These are phyloP conservation scores for Geotrichum histeridarum DNA, from an alignment of 1,139 yeast genomes.

Conservation along the genomic window DNA sequence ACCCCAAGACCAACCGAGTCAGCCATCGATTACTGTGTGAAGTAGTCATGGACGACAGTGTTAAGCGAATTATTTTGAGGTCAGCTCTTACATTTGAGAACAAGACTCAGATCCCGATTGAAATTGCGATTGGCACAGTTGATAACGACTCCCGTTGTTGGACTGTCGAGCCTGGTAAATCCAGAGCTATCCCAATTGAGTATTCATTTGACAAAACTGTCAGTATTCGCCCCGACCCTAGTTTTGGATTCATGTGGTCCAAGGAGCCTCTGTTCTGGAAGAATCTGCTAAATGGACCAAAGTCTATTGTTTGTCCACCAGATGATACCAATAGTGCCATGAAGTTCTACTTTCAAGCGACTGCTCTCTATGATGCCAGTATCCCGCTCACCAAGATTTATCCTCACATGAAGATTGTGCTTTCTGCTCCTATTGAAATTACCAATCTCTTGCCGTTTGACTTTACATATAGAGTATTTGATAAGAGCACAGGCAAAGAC, in stretches of 20 bases:
- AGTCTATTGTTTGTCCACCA: slow-evolving; percentile 57
- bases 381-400: slow-evolving; percentile 72
- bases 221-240: slow-evolving; percentile 56
- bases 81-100: slow-evolving; percentile 73
- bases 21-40: slow-evolving; percentile 75
- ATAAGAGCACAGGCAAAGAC: slow-evolving; percentile 65
- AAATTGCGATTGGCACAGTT: slow-evolving; percentile 34
- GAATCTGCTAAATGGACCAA: slow-evolving; percentile 47
- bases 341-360: slow-evolving; percentile 66
- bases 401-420: slow-evolving; percentile 74
- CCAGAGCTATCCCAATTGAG: slow-evolving; percentile 68
- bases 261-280: slow-evolving; percentile 60
- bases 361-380: slow-evolving; percentile 55
- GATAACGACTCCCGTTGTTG: slow-evolving; percentile 18
- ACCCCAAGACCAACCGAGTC: slow-evolving; percentile 57
- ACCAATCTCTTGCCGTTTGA: slow-evolving; percentile 85
- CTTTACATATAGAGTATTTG: slow-evolving; percentile 67
- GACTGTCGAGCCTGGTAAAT: slow-evolving; percentile 49
- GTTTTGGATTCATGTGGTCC: slow-evolving; percentile 63
- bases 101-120: slow-evolving; percentile 59
- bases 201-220: slow-evolving; percentile 56
- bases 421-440: slow-evolving; percentile 83
- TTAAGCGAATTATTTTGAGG: slow-evolving; percentile 67
- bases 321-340: slow-evolving; percentile 29
- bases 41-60: slow-evolving; percentile 62